Percentiles rank a stretch among this genome's conserved stretches.
Evolutionary conservation across 2,329 filamentous ascomycete species (phyloP).

Genomic region (Ascochyta pisi): DNA sequence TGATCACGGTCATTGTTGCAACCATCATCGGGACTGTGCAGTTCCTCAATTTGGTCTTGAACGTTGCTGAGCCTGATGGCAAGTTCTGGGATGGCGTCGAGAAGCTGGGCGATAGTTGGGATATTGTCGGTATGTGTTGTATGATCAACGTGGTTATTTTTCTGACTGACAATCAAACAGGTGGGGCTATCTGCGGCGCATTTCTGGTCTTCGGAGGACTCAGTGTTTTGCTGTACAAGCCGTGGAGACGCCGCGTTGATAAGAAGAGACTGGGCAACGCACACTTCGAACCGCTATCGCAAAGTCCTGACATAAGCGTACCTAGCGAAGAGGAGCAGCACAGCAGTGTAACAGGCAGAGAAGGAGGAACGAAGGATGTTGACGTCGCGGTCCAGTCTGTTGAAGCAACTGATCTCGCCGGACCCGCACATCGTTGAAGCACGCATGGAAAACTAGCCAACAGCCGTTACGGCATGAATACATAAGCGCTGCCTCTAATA

Average conservation of each 20-base stretch:
- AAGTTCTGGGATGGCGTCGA: slow-evolving; percentile 91
- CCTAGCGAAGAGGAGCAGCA: slow-evolving; percentile 22
- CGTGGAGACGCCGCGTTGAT: slow-evolving; percentile 73
- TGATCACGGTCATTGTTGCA: slow-evolving; percentile 82
- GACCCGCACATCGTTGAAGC: slow-evolving; percentile 11
- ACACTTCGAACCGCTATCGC: slow-evolving; percentile 38
- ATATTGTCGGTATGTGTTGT: slow-evolving; percentile 54
- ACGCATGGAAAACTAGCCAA: background rate
- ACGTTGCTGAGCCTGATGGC: slow-evolving; percentile 75
- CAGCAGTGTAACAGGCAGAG: background rate
- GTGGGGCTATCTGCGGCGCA: slow-evolving; percentile 79
- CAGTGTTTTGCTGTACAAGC: slow-evolving; percentile 77
- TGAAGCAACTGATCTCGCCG: slow-evolving; percentile 26
- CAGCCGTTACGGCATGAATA: no score
- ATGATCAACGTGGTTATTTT: background rate
- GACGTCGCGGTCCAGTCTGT: slow-evolving; percentile 26
- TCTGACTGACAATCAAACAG: slow-evolving; percentile 27
- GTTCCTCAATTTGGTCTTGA: slow-evolving; percentile 77
- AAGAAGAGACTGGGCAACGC: slow-evolving; percentile 36
- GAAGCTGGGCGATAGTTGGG: slow-evolving; percentile 50
- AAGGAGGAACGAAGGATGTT: slow-evolving; percentile 14
- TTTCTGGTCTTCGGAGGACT: slow-evolving; percentile 80
- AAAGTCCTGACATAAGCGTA: slow-evolving; percentile 5
- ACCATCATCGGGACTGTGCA: slow-evolving; percentile 87
- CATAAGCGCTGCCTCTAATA: background rate